phyloP scores from a whole-genome alignment of 2,329 filamentous ascomycete genomes.

The Paecilomyces niveus region DNA sequence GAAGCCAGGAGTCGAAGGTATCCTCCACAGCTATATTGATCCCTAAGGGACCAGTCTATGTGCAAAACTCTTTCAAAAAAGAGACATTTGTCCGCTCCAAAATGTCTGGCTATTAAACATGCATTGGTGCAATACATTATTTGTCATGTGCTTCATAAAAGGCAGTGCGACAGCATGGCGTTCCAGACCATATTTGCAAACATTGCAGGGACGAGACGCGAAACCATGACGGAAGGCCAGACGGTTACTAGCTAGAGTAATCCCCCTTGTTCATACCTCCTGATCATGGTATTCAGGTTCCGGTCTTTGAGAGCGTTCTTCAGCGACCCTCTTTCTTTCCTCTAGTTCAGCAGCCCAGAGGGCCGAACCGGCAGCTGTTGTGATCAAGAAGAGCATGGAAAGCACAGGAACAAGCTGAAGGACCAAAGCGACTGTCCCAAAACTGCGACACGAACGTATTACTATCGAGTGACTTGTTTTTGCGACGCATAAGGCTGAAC shows the following conservation, averaged over 20 bases:
- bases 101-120: too few relatives aligned
- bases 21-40: too few relatives aligned
- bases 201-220: neutral
- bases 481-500: constrained; percentile 8
- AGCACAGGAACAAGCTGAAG: constrained; percentile 82
- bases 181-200: neutral
- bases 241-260: neutral
- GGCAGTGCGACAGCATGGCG: neutral
- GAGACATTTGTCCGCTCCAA: too few relatives aligned
- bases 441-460: constrained; percentile 38
- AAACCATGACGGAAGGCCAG: neutral
- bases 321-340: constrained; percentile 38
- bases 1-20: too few relatives aligned
- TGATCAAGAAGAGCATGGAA: constrained; percentile 91
- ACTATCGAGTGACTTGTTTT: constrained; percentile 1
- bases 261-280: neutral
- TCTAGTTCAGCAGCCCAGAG: constrained; percentile 81
- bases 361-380: constrained; percentile 74
- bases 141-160: neutral
- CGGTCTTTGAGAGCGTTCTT: constrained; percentile 13
- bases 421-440: constrained; percentile 76
- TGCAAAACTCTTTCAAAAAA: too few relatives aligned
- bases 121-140: neutral
- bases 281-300: constrained; percentile 32
- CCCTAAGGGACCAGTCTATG: too few relatives aligned